Evolutionary conservation across 2,329 filamentous ascomycete genomes (phyloP).

Genomic region (Parafenestella ontariensis): DNA sequence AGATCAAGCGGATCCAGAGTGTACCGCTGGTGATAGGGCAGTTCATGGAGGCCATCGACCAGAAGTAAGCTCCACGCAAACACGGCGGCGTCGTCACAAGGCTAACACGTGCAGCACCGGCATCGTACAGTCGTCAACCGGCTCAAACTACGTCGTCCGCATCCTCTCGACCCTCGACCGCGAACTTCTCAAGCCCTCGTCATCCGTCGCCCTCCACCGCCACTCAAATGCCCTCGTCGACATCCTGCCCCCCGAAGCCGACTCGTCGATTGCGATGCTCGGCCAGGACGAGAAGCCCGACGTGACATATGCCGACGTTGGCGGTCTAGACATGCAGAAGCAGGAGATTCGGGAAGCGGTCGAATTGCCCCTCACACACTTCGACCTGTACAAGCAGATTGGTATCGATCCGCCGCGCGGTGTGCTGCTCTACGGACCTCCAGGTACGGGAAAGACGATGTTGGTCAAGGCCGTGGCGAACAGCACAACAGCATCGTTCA

Average conservation of each 20-base stretch:
- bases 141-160: slow-evolving; percentile 98
- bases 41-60: slow-evolving; percentile 99
- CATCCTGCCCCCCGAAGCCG: slow-evolving; percentile 97
- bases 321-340: slow-evolving; percentile 99
- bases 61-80: slow-evolving; percentile 72
- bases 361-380: slow-evolving; percentile 94
- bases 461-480: slow-evolving; percentile 98
- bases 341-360: slow-evolving; percentile 98
- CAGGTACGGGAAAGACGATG: slow-evolving; percentile 97
- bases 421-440: slow-evolving; percentile 94
- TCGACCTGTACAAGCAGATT: slow-evolving; percentile 98
- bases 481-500: slow-evolving; percentile 97
- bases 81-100: slow-evolving; percentile 3
- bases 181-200: slow-evolving; percentile 96
- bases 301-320: slow-evolving; percentile 96
- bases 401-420: slow-evolving; percentile 97
- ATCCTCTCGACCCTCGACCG: slow-evolving; percentile 98
- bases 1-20: slow-evolving; percentile 99
- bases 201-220: slow-evolving; percentile 94
- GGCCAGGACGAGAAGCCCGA: slow-evolving; percentile 97
- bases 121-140: slow-evolving; percentile 97
- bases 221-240: slow-evolving; percentile 99
- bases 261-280: slow-evolving; percentile 98
- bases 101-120: slow-evolving; percentile 72
- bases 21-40: slow-evolving; percentile 97